These are phyloP conservation scores for Volvariella volvacea DNA, from an alignment of 1,284 basidiomycete species.

Conservation along the genomic window DNA sequence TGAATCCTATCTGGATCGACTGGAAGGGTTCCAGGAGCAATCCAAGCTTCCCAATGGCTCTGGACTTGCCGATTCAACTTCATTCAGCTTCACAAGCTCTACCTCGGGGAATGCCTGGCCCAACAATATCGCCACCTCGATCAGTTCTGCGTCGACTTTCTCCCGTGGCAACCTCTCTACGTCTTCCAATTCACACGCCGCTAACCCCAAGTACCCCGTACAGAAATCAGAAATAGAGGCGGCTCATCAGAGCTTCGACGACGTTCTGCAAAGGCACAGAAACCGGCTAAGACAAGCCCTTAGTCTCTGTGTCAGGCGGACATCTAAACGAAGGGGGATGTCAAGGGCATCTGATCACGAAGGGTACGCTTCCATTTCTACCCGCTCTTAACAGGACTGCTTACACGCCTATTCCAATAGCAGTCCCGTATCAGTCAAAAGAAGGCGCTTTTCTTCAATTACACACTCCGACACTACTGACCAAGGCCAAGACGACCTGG, in stretches of 20 bases:
- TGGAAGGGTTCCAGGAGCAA: not conserved
- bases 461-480: no score
- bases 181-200: slow-evolving; percentile 13
- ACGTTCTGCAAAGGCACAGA: slow-evolving; percentile 23
- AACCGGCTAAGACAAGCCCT: slow-evolving; percentile 27
- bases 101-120: no score
- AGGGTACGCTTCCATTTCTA: no score
- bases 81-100: no score
- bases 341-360: slow-evolving; percentile 26
- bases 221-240: slow-evolving; percentile 23
- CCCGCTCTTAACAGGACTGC: no score
- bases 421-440: slow-evolving; percentile 25
- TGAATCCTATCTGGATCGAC: not conserved
- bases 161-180: slow-evolving; percentile 26
- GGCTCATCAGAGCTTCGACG: slow-evolving; percentile 21
- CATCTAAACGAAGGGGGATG: slow-evolving; percentile 30
- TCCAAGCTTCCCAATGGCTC: not conserved
- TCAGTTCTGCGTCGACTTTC: slow-evolving; percentile 24
- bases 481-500: no score
- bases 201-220: slow-evolving; percentile 19
- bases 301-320: slow-evolving; percentile 31
- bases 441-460: slow-evolving; percentile 28
- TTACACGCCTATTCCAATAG: not conserved
- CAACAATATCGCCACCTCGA: not conserved
- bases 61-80: no score